A percentile compares a stretch with the other conserved stretches of the same genome.
Conservation (phyloP, 208 protist species). For the Wallacemonas collosoma region DNA sequence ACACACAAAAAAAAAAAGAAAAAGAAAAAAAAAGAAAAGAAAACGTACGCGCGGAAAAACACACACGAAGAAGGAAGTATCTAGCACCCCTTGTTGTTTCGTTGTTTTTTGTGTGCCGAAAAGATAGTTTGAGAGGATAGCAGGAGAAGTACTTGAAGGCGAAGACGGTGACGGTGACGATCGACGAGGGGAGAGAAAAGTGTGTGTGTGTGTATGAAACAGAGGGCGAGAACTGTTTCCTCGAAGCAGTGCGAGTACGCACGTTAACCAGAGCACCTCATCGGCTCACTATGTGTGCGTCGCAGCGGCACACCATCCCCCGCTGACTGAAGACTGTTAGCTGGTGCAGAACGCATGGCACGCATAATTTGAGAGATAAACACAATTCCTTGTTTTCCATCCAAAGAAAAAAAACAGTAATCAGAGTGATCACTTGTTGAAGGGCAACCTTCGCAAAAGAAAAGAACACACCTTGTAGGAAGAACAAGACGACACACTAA, state of each 20-base stretch:
- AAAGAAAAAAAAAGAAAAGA: neutral
- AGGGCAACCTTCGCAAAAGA: too few relatives aligned
- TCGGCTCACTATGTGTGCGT: neutral
- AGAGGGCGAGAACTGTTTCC: neutral
- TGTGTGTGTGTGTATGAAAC: neutral
- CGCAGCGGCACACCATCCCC: too few relatives aligned
- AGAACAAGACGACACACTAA: too few relatives aligned
- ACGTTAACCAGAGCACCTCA: neutral
- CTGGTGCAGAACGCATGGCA: too few relatives aligned
- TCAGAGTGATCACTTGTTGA: too few relatives aligned
- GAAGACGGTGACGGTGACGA: neutral
- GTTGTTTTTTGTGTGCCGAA: neutral
- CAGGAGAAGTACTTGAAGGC: neutral
- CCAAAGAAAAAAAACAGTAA: too few relatives aligned
- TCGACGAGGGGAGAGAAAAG: neutral
- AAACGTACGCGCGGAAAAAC: neutral
- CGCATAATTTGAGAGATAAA: too few relatives aligned
- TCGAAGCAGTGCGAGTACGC: neutral
- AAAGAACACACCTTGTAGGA: too few relatives aligned
- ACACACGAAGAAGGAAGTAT: neutral
- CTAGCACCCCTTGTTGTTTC: neutral
- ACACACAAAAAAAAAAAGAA: constrained; percentile 4
- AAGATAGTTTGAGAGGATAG: neutral
- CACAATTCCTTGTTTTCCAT: too few relatives aligned
- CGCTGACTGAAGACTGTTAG: too few relatives aligned